Base-by-base conservation (phyloP, 2,329 filamentous ascomycete species). In the Microcyclosporella mali region DNA sequence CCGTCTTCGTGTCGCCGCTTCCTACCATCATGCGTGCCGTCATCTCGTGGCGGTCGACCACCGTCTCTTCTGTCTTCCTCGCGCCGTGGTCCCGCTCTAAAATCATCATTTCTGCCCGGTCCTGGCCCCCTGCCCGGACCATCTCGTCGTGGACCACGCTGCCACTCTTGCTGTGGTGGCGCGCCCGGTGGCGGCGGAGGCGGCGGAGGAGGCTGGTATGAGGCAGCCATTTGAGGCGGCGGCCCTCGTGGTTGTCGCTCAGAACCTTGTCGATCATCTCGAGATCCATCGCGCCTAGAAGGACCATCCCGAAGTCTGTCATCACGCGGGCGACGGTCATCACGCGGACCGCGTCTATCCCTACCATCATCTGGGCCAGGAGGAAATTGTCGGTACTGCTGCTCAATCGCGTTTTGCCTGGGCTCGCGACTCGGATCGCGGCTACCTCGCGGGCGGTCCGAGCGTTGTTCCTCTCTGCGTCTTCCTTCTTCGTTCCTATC, bases 1-100 rank as follows among this genome's bases (percentile, higher is more conserved):
- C 41, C 37, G 6, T 61, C 58, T 16, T 61, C 58, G 33, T 57
- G 56, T 37, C 56, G 46, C 9, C 57, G 53, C 51, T 61, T 61
- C 33, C 58, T 50, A 10, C 45, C 52, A 39, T 51, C 50, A 14
- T 33, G 37, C 15, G 37, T 30, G 15, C 37, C 47, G 2, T 54
- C 51, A 17, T 54, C 49, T 6, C 53, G 47, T 18, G 40, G 35
- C 19, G 44, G 38, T 16, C 42, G 41, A 40, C 52, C 38, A 7
- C 41, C 33, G 41, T 37, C 33, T 33, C 42, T 36, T 41, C 55
- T 40, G 42, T 50, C 41, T 33, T 55, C 53, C 4, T 56, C 56
- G 25, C 53, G 51, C 12, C 51, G 44, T 19, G 49, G 47, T 29
- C 37, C 43, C 3, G 45, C 47, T 42, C 54, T 47, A 18, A 49